phyloP scores from a whole-genome alignment of 2,329 filamentous ascomycete species.

The Ophiostoma sp. region DNA sequence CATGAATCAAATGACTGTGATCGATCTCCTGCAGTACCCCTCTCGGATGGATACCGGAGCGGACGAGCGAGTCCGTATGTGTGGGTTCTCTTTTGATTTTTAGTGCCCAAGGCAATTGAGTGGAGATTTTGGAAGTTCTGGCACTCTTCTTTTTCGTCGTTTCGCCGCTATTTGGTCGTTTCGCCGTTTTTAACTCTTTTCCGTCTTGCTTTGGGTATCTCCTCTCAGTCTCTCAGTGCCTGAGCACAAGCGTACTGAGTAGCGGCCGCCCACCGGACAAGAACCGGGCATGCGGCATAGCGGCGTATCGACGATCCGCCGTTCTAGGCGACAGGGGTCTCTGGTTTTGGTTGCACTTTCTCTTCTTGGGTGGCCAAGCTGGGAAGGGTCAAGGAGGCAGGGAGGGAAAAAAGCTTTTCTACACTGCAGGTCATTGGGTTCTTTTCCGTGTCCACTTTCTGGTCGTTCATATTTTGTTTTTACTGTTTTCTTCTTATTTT shows the following conservation, averaged over 20 bases:
- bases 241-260: slow-evolving; percentile 4
- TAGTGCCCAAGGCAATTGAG: neutral
- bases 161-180: neutral
- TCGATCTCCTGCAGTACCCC: neutral
- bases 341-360: neutral
- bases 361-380: neutral
- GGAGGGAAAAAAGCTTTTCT: neutral
- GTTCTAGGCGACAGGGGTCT: neutral
- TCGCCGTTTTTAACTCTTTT: slow-evolving; percentile 29
- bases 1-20: neutral
- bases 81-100: neutral
- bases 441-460: neutral
- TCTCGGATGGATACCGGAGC: slow-evolving; percentile 11
- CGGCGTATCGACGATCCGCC: slow-evolving; percentile 18
- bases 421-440: neutral
- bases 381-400: neutral
- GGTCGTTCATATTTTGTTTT: neutral
- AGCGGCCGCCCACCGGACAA: slow-evolving; percentile 22
- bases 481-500: neutral
- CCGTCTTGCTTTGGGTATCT: neutral
- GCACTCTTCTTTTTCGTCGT: neutral
- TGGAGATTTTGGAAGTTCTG: neutral
- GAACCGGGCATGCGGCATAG: slow-evolving; percentile 21
- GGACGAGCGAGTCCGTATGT: neutral
- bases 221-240: neutral